Percentiles rank a stretch among this genome's conserved stretches.
These are phyloP conservation scores for Thuja plicata DNA, from an alignment of 83 land plant genomes.

Conservation along the genomic window DNA sequence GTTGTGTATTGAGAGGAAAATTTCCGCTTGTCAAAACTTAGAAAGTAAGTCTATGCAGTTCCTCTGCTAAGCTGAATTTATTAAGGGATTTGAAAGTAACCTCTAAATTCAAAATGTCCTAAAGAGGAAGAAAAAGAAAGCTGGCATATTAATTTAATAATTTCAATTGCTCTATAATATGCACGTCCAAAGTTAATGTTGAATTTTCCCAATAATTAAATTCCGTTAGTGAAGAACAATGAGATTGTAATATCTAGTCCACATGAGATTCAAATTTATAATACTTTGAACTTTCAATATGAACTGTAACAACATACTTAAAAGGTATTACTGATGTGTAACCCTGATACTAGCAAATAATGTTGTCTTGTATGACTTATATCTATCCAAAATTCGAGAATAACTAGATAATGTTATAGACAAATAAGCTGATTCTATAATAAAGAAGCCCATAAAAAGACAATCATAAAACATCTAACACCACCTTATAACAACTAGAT, in stretches of 20 bases:
- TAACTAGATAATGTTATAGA: too few relatives aligned
- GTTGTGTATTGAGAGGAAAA: not conserved
- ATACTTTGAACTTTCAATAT: not conserved
- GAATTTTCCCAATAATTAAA: not conserved
- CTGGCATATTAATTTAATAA: too few relatives aligned
- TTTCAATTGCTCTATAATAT: not conserved
- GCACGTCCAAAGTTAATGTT: not conserved
- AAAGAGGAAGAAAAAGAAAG: not conserved
- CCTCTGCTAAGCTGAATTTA: not conserved
- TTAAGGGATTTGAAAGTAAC: not conserved
- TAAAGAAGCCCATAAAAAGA: not conserved
- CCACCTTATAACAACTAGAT: not conserved
- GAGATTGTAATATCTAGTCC: not conserved
- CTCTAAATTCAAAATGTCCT: not conserved
- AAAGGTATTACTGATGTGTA: too few relatives aligned
- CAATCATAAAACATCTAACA: too few relatives aligned
- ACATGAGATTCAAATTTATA: too few relatives aligned
- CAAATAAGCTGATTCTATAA: not conserved
- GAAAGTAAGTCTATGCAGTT: not conserved
- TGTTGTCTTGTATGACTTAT: not conserved
- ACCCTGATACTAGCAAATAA: not conserved
- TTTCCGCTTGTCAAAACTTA: not conserved
- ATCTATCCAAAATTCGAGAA: not conserved
- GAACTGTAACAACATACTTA: not conserved
- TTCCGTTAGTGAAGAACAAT: not conserved